Percentiles rank a stretch among this genome's conserved stretches.
These are phyloP conservation scores for Gaeumannomyces sp. DNA, from an alignment of 2,329 filamentous ascomycete genomes.

Conservation along the genomic window DNA sequence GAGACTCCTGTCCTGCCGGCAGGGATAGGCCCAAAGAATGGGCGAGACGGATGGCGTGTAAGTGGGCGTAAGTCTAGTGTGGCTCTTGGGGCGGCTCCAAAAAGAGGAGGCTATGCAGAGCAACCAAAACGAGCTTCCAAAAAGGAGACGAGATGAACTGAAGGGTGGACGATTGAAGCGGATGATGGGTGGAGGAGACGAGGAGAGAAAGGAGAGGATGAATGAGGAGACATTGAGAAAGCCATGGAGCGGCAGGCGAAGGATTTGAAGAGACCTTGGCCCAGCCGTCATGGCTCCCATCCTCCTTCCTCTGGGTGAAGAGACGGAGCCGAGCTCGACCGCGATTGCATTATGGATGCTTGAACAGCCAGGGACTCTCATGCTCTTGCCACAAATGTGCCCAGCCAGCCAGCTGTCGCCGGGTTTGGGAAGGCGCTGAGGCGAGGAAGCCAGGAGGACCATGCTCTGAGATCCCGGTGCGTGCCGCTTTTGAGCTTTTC, in stretches of 20 bases:
- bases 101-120: constrained; percentile 8
- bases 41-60: background rate
- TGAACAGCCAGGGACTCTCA: background rate
- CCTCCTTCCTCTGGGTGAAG: background rate
- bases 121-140: constrained; percentile 15
- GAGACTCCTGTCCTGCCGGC: too few species aligned
- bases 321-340: background rate
- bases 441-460: too few species aligned
- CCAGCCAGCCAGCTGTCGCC: too few species aligned
- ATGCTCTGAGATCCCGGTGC: too few species aligned
- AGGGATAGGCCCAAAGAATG: too few species aligned
- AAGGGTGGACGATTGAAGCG: background rate
- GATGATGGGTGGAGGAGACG: constrained; percentile 3
- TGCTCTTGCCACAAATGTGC: background rate
- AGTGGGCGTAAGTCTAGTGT: background rate
- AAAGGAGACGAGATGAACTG: constrained; percentile 13
- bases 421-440: background rate
- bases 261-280: background rate
- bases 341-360: background rate
- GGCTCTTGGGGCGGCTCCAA: background rate
- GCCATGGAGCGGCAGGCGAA: background rate
- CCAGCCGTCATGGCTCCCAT: background rate
- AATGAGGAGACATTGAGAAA: background rate
- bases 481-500: background rate
- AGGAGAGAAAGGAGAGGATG: background rate